Evolutionary conservation across 176 grass and related monocot species (phyloP).

Genomic region (Echinochloa phyllopogon): DNA sequence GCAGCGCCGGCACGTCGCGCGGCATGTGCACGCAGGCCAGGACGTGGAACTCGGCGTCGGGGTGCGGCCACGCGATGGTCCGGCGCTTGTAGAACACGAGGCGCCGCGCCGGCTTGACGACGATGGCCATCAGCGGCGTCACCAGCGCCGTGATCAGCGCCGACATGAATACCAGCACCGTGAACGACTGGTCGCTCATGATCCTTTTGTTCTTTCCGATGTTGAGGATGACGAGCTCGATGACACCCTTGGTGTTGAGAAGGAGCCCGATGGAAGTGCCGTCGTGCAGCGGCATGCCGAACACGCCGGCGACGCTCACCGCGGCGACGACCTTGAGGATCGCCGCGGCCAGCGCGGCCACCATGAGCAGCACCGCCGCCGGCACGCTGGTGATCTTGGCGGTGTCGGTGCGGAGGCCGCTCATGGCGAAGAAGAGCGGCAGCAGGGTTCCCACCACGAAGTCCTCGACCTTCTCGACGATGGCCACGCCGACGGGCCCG

Average conservation of each 20-base stretch:
- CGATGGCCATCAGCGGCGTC: conserved; percentile 49
- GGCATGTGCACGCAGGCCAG: conserved; percentile 63
- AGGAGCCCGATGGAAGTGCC: conserved; percentile 67
- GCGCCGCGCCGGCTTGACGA: conserved; percentile 62
- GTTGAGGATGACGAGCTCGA: conserved; percentile 83
- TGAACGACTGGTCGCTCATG: conserved; percentile 74
- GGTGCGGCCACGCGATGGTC: conserved; percentile 60
- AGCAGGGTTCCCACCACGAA: conserved; percentile 58
- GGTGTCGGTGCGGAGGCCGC: conserved; percentile 60
- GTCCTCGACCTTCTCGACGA: conserved; percentile 80
- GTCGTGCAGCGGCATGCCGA: conserved; percentile 67
- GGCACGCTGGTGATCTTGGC: conserved; percentile 23
- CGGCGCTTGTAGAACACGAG: conserved; percentile 78
- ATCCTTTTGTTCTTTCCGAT: conserved; percentile 70
- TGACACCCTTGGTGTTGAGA: conserved; percentile 73
- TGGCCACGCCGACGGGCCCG: conserved; percentile 58
- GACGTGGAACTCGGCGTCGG: conserved; percentile 60
- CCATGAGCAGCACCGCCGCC: conserved; percentile 22
- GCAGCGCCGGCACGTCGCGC: conserved; percentile 53
- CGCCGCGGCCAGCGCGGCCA: conserved; percentile 9
- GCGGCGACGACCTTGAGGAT: conserved; percentile 51
- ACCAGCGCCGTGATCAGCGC: conserved; percentile 58
- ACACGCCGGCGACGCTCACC: conserved; percentile 38
- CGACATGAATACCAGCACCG: conserved; percentile 74
- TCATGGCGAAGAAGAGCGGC: conserved; percentile 77